Base-by-base conservation (phyloP, 2,329 filamentous ascomycete genomes). In the Cladophialophora chaetospira region DNA sequence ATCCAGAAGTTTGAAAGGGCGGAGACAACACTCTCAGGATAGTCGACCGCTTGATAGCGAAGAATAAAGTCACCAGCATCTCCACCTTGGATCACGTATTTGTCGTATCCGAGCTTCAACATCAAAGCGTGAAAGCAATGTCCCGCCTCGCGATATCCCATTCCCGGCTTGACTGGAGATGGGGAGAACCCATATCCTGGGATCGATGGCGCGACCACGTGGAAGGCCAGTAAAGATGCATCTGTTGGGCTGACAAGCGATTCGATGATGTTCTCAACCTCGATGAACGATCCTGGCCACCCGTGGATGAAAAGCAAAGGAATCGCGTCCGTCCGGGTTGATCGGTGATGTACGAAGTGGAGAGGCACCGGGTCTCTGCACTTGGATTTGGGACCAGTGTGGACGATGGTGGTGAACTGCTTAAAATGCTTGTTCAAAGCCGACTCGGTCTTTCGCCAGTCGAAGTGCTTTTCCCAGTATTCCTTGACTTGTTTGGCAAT, bases 321-420 rank as follows among this genome's bases (percentile, higher is more conserved):
- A 11, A 71, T 67, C 4, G 73, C 72, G 43, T 72, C 68, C 10
- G 48, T 10, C 4, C 44, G 49, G 15, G 35, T 8, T 13, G 62
- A 64, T 17, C 26, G 45, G 10, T 59, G 47, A 31, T 68, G 66
- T 13, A 62, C 61, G 42, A 63, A 67, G 49, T 69, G 67, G 4
- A 69, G 28, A 26, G 60, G 52, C n/a, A 62, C 35, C 9, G 43
- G 49, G 87, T 0, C 81, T 83, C 11, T 83, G 25, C 40, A 53
- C 17, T 44, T 49, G 15, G 38, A 11, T 10, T 19, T 10, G 46
- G 19, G 13, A 29, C 19, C 10, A 13, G 46, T 4, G 28, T 29
- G 46, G 6, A 51, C 43, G 17, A 52, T 28, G 11, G 47, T 53
- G 8, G 55, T 58, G 38, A 55, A 61, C 21, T 58, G 49, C 6